These are phyloP conservation scores for Nepenthes gracilis DNA, from an alignment of 148 eudicot genomes.

Conservation along the genomic window DNA sequence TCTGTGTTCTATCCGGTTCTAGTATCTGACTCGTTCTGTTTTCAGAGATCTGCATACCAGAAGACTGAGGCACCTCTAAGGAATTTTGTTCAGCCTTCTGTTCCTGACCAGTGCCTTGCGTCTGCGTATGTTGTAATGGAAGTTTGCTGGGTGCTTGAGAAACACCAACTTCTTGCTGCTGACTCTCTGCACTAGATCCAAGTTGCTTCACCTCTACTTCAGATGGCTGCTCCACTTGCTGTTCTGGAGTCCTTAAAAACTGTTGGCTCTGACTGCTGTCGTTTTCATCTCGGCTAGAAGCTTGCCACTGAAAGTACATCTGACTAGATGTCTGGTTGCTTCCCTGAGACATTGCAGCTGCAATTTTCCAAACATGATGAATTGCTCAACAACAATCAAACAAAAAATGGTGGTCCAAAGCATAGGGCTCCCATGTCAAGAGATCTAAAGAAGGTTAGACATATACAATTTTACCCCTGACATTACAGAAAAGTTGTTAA, in stretches of 20 bases:
- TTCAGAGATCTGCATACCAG: slow-evolving; percentile 31
- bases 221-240: slow-evolving; percentile 35
- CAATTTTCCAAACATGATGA: slow-evolving; percentile 1
- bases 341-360: slow-evolving; percentile 55
- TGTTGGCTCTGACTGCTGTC: slow-evolving; percentile 30
- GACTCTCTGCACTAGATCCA: slow-evolving; percentile 26
- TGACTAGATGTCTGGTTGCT: slow-evolving; percentile 42
- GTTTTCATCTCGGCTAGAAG: slow-evolving; percentile 38
- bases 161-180: slow-evolving; percentile 23
- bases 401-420: too few relatives aligned
- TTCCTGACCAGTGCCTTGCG: slow-evolving; percentile 29
- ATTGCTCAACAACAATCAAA: neutral
- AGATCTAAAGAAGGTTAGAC: too few relatives aligned
- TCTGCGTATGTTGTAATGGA: slow-evolving; percentile 25
- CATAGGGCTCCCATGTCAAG: too few relatives aligned
- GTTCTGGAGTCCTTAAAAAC: slow-evolving; percentile 19
- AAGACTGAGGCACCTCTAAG: slow-evolving; percentile 28
- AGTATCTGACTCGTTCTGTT: slow-evolving; percentile 22
- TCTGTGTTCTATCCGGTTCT: slow-evolving; percentile 24
- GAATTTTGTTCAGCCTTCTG: slow-evolving; percentile 27
- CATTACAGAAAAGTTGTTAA: too few relatives aligned
- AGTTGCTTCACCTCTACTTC: slow-evolving; percentile 31
- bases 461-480: too few relatives aligned
- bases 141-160: slow-evolving; percentile 16
- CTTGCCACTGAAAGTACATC: slow-evolving; percentile 53